phyloP scores from a whole-genome alignment of 805 yeast genomes.

The Geotrichum ghanense region DNA sequence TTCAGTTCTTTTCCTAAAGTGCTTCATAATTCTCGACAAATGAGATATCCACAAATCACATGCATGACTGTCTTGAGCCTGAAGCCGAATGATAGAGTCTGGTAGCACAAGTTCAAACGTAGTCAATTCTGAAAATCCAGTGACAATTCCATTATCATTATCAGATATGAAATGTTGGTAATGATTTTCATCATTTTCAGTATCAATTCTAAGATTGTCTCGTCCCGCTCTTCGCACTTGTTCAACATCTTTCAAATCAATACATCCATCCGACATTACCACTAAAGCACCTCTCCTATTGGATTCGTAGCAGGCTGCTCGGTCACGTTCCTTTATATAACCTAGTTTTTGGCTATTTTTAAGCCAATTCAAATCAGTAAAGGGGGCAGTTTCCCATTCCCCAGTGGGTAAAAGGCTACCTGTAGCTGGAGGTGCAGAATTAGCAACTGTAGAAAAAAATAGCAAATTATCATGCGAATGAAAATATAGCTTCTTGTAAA shows the following conservation, averaged over 20 bases:
- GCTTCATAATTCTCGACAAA: neutral
- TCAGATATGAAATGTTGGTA: neutral
- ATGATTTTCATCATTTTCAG: slow-evolving; percentile 4
- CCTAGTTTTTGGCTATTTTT: slow-evolving; percentile 26
- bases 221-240: slow-evolving; percentile 27
- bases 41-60: slow-evolving; percentile 55
- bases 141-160: neutral
- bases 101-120: slow-evolving; percentile 41
- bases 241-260: slow-evolving; percentile 45
- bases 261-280: slow-evolving; percentile 44
- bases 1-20: neutral
- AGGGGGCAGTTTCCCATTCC: slow-evolving; percentile 42
- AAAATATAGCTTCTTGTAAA: slow-evolving; percentile 49
- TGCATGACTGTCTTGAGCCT: slow-evolving; percentile 39
- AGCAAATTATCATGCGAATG: slow-evolving; percentile 51
- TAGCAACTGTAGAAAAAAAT: slow-evolving; percentile 41
- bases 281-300: slow-evolving; percentile 50
- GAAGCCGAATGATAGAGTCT: slow-evolving; percentile 35
- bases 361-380: slow-evolving; percentile 23
- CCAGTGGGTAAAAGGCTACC: slow-evolving; percentile 22
- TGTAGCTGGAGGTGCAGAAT: slow-evolving; percentile 48
- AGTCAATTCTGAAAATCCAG: slow-evolving; percentile 26
- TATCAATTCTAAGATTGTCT: slow-evolving; percentile 19
- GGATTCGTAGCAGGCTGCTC: slow-evolving; percentile 49
- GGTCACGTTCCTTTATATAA: slow-evolving; percentile 43